Conservation (phyloP, 148 eudicot species). For the Chenopodium formosanum region DNA sequence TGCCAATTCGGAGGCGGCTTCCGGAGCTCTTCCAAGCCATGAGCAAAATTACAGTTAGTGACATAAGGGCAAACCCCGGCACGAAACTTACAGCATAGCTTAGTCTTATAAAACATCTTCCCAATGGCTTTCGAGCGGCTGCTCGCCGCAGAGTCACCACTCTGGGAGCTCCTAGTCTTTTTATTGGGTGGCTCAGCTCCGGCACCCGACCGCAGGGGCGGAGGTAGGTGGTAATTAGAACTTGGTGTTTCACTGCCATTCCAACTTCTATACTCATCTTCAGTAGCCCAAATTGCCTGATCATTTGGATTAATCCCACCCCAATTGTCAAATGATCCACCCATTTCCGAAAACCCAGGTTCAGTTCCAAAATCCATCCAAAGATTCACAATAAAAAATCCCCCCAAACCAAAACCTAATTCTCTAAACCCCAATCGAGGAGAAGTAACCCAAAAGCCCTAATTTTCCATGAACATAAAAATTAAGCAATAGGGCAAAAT, state of each 20-base stretch:
- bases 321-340: slow-evolving; percentile 32
- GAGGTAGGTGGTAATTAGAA: slow-evolving; percentile 12
- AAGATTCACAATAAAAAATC: background rate
- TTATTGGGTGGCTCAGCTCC: slow-evolving; percentile 58
- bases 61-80: slow-evolving; percentile 89
- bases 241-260: slow-evolving; percentile 22
- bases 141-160: slow-evolving; percentile 21
- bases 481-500: slow-evolving; percentile 9
- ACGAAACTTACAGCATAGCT: slow-evolving; percentile 84
- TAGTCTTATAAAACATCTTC: slow-evolving; percentile 94
- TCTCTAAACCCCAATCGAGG: background rate
- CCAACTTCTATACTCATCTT: slow-evolving; percentile 45
- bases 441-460: background rate
- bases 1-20: slow-evolving; percentile 98
- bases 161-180: slow-evolving; percentile 48
- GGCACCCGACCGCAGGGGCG: slow-evolving; percentile 20
- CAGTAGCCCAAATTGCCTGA: slow-evolving; percentile 51
- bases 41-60: slow-evolving; percentile 92
- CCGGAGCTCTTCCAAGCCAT: slow-evolving; percentile 85
- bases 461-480: slow-evolving; percentile 5
- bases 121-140: slow-evolving; percentile 80
- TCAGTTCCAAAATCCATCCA: slow-evolving; percentile 38
- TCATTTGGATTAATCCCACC: slow-evolving; percentile 28
- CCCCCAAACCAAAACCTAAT: background rate
- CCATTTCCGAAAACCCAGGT: slow-evolving; percentile 20